Evolutionary conservation across 371 early-diverging fungal genomes (phyloP), one percentile per base, ranked within the genome.

Genomic region (Rhizopus stolonifer): DNA sequence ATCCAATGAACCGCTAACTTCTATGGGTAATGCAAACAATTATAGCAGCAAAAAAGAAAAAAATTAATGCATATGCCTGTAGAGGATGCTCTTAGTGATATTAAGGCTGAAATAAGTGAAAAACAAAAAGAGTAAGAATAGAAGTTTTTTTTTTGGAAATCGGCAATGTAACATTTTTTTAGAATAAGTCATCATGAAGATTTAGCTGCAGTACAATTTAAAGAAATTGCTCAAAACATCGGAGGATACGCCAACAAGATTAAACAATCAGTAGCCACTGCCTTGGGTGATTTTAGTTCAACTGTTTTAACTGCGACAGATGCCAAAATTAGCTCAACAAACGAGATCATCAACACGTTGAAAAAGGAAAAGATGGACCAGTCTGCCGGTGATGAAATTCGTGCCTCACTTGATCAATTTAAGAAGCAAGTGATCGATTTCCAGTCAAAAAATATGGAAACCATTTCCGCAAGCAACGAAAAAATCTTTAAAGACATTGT

Each of bases 51-150:
- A 42, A 10, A 42, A 10, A 13, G 19, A 21, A 21, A 42, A 7
- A n/a, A 21, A 21, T 10, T 1, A 19, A 19, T 21, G 8, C 5
- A 42, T 8, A 9, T 21, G n/a, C 14, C 4, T n/a, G 18, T 46
- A 54, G 54, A 29, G 32, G 38, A 38, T 13, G 46, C 38, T 3
- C 36, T 55, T 17, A 32, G 15, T 0, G 55, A 47, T 6, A 14
- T 55, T 31, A 6, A 48, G 32, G 14, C 13, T 9, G 29, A 29
- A 14, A 55, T 55, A 6, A 21, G 14, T 5, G 8, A 13, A 6
- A 55, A 47, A 17, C 8, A 40, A 31, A 19, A 26, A 48, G 42
- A 40, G 55, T 55, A 55, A 47, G 18, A n/a, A n/a, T n/a, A n/a
- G n/a, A n/a, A 24, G 31, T 29, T 29, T 29, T 29, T 6, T 9